Percentiles rank a stretch among this genome's conserved stretches.
These are phyloP conservation scores for Clarkia xantiana DNA, from an alignment of 345 rosid genomes.

Conservation along the genomic window DNA sequence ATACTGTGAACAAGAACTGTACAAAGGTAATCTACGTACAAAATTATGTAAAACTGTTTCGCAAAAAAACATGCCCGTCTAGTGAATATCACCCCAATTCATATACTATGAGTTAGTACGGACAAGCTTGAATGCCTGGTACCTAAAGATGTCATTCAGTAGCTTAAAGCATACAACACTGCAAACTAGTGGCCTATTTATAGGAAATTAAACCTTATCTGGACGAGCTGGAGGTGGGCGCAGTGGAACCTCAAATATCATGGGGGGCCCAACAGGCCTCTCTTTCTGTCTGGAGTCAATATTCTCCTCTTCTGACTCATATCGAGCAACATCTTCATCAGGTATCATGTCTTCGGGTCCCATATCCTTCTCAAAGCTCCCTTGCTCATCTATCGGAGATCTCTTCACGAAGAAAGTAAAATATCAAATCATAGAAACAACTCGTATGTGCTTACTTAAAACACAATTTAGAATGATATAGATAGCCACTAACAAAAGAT, in stretches of 20 bases:
- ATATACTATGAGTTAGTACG: no score
- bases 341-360: constrained; percentile 65
- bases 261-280: constrained; percentile 84
- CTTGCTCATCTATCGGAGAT: constrained; percentile 74
- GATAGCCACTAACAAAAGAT: constrained; percentile 2
- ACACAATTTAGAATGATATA: neutral
- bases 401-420: constrained; percentile 26
- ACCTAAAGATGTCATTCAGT: neutral
- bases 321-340: constrained; percentile 54
- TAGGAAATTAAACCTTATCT: constrained; percentile 33
- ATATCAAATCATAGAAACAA: constrained; percentile 5
- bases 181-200: neutral
- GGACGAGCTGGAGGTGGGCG: constrained; percentile 73
- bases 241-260: constrained; percentile 81
- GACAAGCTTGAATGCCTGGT: no score
- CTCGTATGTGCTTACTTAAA: neutral
- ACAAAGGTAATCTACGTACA: no score
- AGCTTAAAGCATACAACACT: neutral
- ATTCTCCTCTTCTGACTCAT: constrained; percentile 78
- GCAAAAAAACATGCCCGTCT: no score
- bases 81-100: no score
- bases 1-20: no score
- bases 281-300: constrained; percentile 59
- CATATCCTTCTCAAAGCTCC: constrained; percentile 48
- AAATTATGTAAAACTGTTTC: no score